A percentile compares a stretch with the other conserved stretches of the same genome.
These are phyloP conservation scores for Lachancea fermentati DNA, from an alignment of 805 yeast genomes.

Conservation along the genomic window DNA sequence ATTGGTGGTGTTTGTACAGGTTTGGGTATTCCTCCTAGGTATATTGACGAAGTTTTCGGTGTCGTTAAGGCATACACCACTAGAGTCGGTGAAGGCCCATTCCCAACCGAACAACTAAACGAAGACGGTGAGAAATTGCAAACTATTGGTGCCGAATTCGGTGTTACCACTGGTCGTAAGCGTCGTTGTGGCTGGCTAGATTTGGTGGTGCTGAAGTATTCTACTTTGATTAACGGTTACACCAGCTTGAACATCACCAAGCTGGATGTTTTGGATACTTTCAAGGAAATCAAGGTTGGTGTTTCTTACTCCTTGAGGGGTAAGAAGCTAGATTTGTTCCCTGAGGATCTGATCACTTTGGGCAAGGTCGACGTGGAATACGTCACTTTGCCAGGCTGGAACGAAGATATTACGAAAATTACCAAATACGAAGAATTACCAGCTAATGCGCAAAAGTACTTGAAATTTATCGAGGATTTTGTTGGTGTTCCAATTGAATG, in stretches of 20 bases:
- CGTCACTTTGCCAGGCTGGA: constrained; percentile 92
- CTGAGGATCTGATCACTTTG: constrained; percentile 79
- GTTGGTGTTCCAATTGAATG: constrained; percentile 82
- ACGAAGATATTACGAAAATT: constrained; percentile 69
- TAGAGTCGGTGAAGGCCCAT: constrained; percentile 98
- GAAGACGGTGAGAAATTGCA: constrained; percentile 82
- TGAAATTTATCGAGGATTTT: constrained; percentile 80
- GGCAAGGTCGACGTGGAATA: constrained; percentile 92
- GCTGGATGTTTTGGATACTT: constrained; percentile 87
- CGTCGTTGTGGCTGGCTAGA: constrained; percentile 99
- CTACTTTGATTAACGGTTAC: constrained; percentile 89
- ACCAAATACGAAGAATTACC: constrained; percentile 76
- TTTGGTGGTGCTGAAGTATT: constrained; percentile 87
- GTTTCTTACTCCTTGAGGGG: constrained; percentile 79
- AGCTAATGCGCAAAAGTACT: constrained; percentile 76
- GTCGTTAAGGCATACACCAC: constrained; percentile 98
- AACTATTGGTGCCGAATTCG: constrained; percentile 88
- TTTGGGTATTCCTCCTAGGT: constrained; percentile 88
- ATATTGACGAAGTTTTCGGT: constrained; percentile 79
- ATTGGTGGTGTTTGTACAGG: constrained; percentile 98
- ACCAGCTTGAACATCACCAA: constrained; percentile 92
- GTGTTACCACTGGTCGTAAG: constrained; percentile 98
- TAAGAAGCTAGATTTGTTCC: constrained; percentile 70
- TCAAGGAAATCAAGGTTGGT: constrained; percentile 84
- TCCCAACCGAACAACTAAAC: constrained; percentile 96